Evolutionary conservation across 1,284 basidiomycete genomes (phyloP).

Genomic region (Boletellus deceptivus): DNA sequence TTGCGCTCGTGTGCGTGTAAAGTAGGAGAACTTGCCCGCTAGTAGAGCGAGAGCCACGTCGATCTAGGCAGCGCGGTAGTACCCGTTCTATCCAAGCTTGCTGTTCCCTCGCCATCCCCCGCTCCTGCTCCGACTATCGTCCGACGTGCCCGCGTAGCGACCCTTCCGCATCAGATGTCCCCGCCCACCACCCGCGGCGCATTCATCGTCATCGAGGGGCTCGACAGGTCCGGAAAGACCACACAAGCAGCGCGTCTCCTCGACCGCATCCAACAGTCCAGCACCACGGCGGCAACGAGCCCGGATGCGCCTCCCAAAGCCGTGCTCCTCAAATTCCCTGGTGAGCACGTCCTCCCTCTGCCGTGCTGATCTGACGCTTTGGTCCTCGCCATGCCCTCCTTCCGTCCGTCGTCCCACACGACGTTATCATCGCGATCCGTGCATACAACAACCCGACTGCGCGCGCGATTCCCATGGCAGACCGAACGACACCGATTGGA

Average conservation of each 20-base stretch:
- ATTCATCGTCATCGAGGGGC: constrained; percentile 91
- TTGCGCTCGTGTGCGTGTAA: too few species aligned
- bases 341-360: constrained; percentile 39
- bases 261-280: constrained; percentile 16
- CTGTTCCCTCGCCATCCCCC: too few species aligned
- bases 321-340: constrained; percentile 81
- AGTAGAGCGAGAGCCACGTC: too few species aligned
- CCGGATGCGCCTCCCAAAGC: constrained; percentile 26
- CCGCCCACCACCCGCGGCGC: constrained; percentile 50
- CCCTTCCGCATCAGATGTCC: neutral
- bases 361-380: neutral
- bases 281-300: constrained; percentile 26
- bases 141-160: too few species aligned
- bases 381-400: too few species aligned
- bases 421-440: neutral
- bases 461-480: constrained; percentile 40
- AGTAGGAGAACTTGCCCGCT: too few species aligned
- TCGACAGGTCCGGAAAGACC: constrained; percentile 92
- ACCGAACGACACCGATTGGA: constrained; percentile 90
- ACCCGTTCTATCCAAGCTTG: too few species aligned
- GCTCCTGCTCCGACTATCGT: too few species aligned
- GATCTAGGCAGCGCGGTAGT: too few species aligned
- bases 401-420: too few species aligned
- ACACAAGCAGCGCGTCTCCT: constrained; percentile 75
- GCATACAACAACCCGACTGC: too few species aligned